Percentiles rank a stretch among this genome's conserved stretches.
These are phyloP conservation scores for Pisolithus marmoratus DNA, from an alignment of 768 basidiomycete genomes.

Conservation along the genomic window DNA sequence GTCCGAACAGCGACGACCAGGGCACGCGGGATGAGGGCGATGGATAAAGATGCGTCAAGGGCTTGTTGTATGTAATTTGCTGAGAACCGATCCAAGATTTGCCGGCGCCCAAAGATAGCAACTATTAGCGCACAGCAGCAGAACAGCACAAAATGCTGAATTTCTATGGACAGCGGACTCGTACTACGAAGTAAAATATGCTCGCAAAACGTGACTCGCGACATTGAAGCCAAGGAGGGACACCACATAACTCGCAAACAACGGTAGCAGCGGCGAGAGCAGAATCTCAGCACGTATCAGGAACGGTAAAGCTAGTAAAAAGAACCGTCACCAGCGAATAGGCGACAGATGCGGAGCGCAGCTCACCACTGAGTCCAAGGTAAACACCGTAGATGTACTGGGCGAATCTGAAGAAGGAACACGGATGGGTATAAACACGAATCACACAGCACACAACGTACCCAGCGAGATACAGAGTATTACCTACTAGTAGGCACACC, in stretches of 20 bases:
- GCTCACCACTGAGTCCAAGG: conserved; percentile 73
- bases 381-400: conserved; percentile 93
- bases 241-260: conserved; percentile 80
- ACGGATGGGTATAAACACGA: not conserved
- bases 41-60: not conserved
- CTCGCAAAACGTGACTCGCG: conserved; percentile 69
- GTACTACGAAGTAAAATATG: conserved; percentile 63
- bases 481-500: conserved; percentile 92
- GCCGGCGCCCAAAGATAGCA: conserved; percentile 26
- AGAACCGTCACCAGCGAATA: conserved; percentile 4
- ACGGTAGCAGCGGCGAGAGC: conserved; percentile 82
- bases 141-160: not conserved
- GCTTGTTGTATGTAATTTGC: conserved; percentile 13
- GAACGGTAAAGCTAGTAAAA: conserved; percentile 78
- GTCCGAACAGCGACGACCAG: conserved; percentile 7
- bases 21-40: conserved; percentile 1
- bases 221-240: conserved; percentile 90
- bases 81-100: not conserved
- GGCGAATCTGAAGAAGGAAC: conserved; percentile 48
- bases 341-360: not conserved
- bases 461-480: conserved; percentile 74
- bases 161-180: not conserved
- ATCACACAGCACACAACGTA: conserved; percentile 23
- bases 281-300: conserved; percentile 85
- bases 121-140: not conserved